Base-by-base conservation (phyloP, 345 rosid species). In the Conringia planisiliqua region DNA sequence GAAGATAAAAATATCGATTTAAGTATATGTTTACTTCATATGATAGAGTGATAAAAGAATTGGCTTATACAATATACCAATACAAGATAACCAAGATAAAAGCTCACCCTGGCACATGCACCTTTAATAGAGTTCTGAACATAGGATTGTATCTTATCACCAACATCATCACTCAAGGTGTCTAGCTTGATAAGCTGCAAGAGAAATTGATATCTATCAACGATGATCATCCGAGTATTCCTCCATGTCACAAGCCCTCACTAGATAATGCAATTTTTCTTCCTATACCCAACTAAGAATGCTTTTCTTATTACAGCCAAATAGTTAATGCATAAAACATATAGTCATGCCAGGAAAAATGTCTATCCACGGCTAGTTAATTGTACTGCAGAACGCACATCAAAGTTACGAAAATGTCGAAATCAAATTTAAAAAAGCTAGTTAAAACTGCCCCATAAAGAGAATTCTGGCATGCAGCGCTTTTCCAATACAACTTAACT, bases 71-170 rank as follows among this genome's bases (percentile, higher is more conserved):
- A 47, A 42, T 38, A 65, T 14, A 70, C 55, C 26, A 22, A 42
- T 59, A 51, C 43, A 72, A 64, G 67, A 27, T 22, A 68, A 67
- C 18, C 20, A 69, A 24, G 57, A 47, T 60, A 74, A 62, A 47
- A 38, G 66, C 94, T 85, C 70, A 89, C 99, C 90, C 86, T 85
- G 63, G 77, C 81, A 69, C 74, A 86, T 76, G 88, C 93, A 78
- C 93, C 92, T 85, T 90, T 81, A 51, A 82, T 61, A 30, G 97
- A 87, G 58, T 70, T 87, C 82, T 82, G 84, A 76, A 90, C 93
- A 58, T 83, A 90, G 47, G 70, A 66, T 73, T 84, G 89, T 78
- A 90, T 76, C 71, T 83, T 90, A 73, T 73, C 74, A 35, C 74
- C 72, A 78, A 83, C 79, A 74, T 72, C 64, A 35, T 79, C 86